A percentile compares a stretch with the other conserved stretches of the same genome.
Conservation (phyloP, 768 basidiomycete species). For the Auriscalpium vulgare region DNA sequence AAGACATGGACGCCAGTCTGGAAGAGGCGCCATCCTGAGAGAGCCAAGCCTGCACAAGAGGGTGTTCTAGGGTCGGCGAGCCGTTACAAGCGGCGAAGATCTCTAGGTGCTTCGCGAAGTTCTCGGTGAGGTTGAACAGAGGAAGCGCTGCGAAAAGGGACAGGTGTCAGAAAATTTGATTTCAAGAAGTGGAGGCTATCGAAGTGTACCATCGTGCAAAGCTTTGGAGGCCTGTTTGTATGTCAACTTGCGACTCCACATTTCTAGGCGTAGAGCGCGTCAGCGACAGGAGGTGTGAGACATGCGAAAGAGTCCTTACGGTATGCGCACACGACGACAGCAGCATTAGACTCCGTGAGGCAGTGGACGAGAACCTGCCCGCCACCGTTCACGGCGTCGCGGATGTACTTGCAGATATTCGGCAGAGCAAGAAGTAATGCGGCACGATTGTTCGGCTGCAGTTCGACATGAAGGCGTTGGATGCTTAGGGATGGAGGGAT, state of each 20-base stretch:
- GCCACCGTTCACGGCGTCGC: conserved; percentile 30
- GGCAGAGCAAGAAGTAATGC: conserved; percentile 39
- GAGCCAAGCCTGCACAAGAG: neutral
- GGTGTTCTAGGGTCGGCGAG: neutral
- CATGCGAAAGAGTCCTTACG: conserved; percentile 25
- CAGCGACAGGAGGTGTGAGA: too few species aligned
- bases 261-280: conserved; percentile 30
- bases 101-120: conserved; percentile 40
- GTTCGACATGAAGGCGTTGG: conserved; percentile 35
- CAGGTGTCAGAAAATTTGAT: neutral
- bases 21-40: neutral
- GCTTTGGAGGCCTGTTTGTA: conserved; percentile 31
- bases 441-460: conserved; percentile 31
- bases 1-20: neutral
- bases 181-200: neutral
- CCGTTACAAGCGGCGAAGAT: conserved; percentile 25
- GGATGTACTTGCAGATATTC: conserved; percentile 38
- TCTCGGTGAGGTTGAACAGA: conserved; percentile 41
- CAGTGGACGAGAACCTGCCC: conserved; percentile 49
- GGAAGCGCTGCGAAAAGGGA: conserved; percentile 34
- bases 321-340: conserved; percentile 44
- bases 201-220: conserved; percentile 34
- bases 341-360: conserved; percentile 45
- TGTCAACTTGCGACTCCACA: conserved; percentile 32
- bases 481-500: conserved; percentile 24